A percentile compares a stretch with the other conserved stretches of the same genome.
Evolutionary conservation across 2,329 filamentous ascomycete species (phyloP).

Genomic region (Cercospora nicotianae): DNA sequence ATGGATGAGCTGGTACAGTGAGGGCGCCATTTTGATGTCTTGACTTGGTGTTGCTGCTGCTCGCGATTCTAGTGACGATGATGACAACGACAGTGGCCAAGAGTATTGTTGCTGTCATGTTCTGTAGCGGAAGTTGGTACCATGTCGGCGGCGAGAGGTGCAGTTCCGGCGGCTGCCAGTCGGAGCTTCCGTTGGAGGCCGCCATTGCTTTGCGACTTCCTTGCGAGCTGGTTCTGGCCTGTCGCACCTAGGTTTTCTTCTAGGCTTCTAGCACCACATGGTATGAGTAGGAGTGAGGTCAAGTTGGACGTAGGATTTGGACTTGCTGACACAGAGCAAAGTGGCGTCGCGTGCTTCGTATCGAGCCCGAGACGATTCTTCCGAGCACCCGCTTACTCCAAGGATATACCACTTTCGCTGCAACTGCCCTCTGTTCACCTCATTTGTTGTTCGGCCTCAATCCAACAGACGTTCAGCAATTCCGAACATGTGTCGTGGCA

Average conservation of each 20-base stretch:
- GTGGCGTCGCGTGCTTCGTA: neutral
- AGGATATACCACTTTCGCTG: neutral
- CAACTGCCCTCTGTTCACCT: neutral
- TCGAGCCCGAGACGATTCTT: neutral
- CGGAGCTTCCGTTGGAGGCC: neutral
- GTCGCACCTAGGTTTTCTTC: no score
- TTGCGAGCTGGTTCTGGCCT: neutral
- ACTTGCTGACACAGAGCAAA: neutral
- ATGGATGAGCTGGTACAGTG: conserved; percentile 47
- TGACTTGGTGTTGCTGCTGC: conserved; percentile 20
- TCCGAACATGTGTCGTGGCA: neutral
- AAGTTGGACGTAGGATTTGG: neutral
- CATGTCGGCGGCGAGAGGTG: neutral
- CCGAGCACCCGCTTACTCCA: neutral
- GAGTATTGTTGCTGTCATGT: conserved; percentile 2
- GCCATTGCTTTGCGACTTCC: conserved; percentile 3
- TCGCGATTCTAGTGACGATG: conserved; percentile 27
- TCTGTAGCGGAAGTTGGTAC: neutral
- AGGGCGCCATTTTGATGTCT: conserved; percentile 28
- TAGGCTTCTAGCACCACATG: neutral
- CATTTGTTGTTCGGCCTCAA: neutral
- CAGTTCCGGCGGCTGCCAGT: conserved; percentile 8
- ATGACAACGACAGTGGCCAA: conserved; percentile 20
- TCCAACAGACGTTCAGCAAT: neutral
- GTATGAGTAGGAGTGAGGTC: neutral